Base-by-base conservation (phyloP, 306 rosid species). In the Glycyrrhiza uralensis region DNA sequence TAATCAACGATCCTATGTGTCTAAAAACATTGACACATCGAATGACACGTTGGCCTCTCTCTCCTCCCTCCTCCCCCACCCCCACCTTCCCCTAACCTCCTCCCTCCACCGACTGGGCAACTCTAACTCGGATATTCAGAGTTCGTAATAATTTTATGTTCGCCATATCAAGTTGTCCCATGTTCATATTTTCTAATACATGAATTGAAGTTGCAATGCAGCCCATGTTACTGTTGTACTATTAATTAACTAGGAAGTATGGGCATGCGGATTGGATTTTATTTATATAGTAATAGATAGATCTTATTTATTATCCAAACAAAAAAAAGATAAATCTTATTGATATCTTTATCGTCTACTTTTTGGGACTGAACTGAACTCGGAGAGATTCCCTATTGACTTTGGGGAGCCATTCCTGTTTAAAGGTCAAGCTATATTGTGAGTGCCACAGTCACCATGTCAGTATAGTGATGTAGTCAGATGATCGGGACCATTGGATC, bases 221-320 rank as follows among this genome's bases (percentile, higher is more conserved):
- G 51, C n/a, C n/a, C n/a, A n/a, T n/a, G n/a, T n/a, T n/a, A n/a
- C n/a, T 76, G 79, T 23, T 74, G 39, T 58, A 65, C 55, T 73
- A 64, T 85, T 26, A 26, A 11, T 0, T n/a, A n/a, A n/a, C n/a
- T 65, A 4, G 4, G 67, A 33, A 68, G 29, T 22, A 29, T 74
- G 76, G 30, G 60, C 26, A 59, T 15, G 55, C 11, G n/a, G n/a
- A n/a, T n/a, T n/a, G 35, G 75, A 42, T 64, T 72, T 66, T 44
- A 20, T 63, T 35, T 15, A 52, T 62, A 11, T 13, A 22, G 20
- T 23, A 62, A 49, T 7, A 39, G 55, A 65, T 41, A 33, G 46
- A 60, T 41, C 33, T 55, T 22, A 22, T 54, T n/a, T n/a, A n/a
- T n/a, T n/a, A n/a, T n/a, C n/a, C n/a, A n/a, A n/a, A n/a, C n/a